Conservation (phyloP, 2,329 filamentous ascomycete species). For the Fonsecaea pedrosoi region DNA sequence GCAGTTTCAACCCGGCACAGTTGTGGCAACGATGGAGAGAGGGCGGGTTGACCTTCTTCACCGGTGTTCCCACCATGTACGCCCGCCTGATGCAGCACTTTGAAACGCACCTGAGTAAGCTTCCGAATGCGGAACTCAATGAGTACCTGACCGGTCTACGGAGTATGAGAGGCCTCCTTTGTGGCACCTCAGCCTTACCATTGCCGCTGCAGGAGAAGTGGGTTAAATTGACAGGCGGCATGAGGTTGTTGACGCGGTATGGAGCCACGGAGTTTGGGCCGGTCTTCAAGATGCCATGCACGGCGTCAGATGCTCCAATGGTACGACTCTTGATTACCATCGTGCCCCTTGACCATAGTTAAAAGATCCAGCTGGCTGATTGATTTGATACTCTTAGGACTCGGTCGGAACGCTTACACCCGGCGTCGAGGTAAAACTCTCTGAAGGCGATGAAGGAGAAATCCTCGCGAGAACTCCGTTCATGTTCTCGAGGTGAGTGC, state of each 20-base stretch:
- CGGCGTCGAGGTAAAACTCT: slow-evolving; percentile 51
- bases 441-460: slow-evolving; percentile 56
- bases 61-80: slow-evolving; percentile 51
- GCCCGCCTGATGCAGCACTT: slow-evolving; percentile 48
- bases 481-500: slow-evolving; percentile 46
- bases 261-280: slow-evolving; percentile 53
- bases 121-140: slow-evolving; percentile 36
- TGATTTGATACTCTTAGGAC: slow-evolving; percentile 20
- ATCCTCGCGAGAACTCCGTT: slow-evolving; percentile 49
- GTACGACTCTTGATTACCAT: slow-evolving; percentile 8
- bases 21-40: slow-evolving; percentile 48
- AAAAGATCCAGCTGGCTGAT: not conserved
- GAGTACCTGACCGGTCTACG: slow-evolving; percentile 52
- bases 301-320: slow-evolving; percentile 32
- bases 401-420: slow-evolving; percentile 46
- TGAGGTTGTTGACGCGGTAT: slow-evolving; percentile 51
- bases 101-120: slow-evolving; percentile 28
- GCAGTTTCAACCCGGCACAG: slow-evolving; percentile 46
- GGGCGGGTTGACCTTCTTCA: slow-evolving; percentile 47
- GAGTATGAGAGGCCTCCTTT: slow-evolving; percentile 27
- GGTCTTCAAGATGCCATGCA: slow-evolving; percentile 50
- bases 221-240: slow-evolving; percentile 50
- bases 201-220: slow-evolving; percentile 58
- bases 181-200: slow-evolving; percentile 55
- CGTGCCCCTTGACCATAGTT: not conserved